These are phyloP conservation scores for Neophaeococcomyces aloes DNA, from an alignment of 2,329 filamentous ascomycete genomes.

Conservation along the genomic window DNA sequence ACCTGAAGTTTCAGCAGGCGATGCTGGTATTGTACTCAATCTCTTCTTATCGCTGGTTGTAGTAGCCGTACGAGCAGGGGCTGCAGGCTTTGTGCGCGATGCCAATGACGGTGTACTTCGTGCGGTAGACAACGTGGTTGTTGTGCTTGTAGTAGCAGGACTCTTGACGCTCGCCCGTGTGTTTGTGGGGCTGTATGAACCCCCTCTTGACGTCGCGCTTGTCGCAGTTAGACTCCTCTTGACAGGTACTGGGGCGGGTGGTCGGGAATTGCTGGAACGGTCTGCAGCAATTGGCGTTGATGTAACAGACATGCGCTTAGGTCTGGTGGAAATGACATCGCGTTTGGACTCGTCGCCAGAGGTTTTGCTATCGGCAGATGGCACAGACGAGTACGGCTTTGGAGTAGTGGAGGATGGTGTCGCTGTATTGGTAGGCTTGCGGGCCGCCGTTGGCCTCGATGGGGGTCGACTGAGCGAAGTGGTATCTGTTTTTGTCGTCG, in stretches of 20 bases:
- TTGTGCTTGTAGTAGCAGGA: slow-evolving; percentile 27
- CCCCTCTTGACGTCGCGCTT: background rate
- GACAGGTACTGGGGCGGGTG: slow-evolving; percentile 11
- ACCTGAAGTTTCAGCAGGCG: slow-evolving; percentile 14
- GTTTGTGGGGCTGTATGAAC: slow-evolving; percentile 5
- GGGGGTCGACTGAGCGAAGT: slow-evolving; percentile 35
- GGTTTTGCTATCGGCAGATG: slow-evolving; percentile 24
- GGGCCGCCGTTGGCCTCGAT: slow-evolving; percentile 29
- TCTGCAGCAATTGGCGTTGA: slow-evolving; percentile 26
- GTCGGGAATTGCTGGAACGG: slow-evolving; percentile 9
- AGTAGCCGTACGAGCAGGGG: slow-evolving; percentile 20
- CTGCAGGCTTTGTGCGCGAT: slow-evolving; percentile 23
- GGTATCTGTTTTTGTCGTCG: slow-evolving; percentile 23
- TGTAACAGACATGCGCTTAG: slow-evolving; percentile 37
- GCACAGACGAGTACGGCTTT: slow-evolving; percentile 32
- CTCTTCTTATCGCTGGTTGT: slow-evolving; percentile 27
- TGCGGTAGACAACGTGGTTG: slow-evolving; percentile 22
- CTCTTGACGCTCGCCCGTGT: slow-evolving; percentile 29
- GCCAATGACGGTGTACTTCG: slow-evolving; percentile 22
- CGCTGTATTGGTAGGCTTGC: slow-evolving; percentile 27
- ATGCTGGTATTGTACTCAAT: slow-evolving; percentile 27
- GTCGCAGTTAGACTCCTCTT: slow-evolving; percentile 10
- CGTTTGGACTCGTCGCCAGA: slow-evolving; percentile 35
- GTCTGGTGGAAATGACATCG: slow-evolving; percentile 31
- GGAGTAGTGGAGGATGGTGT: slow-evolving; percentile 27